A percentile compares a stretch with the other conserved stretches of the same genome.
phyloP scores from a whole-genome alignment of 1,139 yeast species.

The Magnusiomyces tetraspermus region DNA sequence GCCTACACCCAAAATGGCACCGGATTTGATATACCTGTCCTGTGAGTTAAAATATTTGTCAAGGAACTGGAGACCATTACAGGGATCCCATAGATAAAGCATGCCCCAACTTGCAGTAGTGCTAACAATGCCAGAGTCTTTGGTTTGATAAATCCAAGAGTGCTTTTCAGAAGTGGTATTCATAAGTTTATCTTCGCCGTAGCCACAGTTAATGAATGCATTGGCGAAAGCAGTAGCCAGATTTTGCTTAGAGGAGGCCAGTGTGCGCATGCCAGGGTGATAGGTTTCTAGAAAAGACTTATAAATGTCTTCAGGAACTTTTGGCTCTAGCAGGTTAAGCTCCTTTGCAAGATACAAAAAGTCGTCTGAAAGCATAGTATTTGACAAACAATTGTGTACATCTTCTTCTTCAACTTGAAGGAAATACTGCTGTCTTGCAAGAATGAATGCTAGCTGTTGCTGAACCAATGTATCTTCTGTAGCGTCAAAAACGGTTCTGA shows the following conservation, averaged over 20 bases:
- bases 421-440: conserved; percentile 80
- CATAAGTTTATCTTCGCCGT: conserved; percentile 73
- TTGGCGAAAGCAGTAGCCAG: conserved; percentile 90
- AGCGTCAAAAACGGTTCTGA: conserved; percentile 66
- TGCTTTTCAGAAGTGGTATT: conserved; percentile 53
- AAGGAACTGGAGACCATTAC: conserved; percentile 79
- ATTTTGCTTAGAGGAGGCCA: conserved; percentile 92
- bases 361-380: conserved; percentile 68
- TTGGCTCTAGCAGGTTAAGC: conserved; percentile 78
- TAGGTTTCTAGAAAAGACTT: conserved; percentile 79
- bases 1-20: conserved; percentile 94
- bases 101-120: conserved; percentile 91
- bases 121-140: conserved; percentile 84
- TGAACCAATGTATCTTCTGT: conserved; percentile 66
- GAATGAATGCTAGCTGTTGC: conserved; percentile 82
- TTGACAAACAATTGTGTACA: conserved; percentile 79
- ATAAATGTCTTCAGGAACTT: conserved; percentile 90
- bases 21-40: conserved; percentile 86
- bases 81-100: conserved; percentile 82
- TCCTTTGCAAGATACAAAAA: conserved; percentile 76
- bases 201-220: conserved; percentile 85
- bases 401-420: conserved; percentile 62
- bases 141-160: conserved; percentile 86
- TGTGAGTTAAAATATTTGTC: conserved; percentile 83
- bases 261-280: conserved; percentile 51